These are phyloP conservation scores for Penicillium ochrochloron DNA, from an alignment of 495 filamentous ascomycete genomes.

Conservation along the genomic window DNA sequence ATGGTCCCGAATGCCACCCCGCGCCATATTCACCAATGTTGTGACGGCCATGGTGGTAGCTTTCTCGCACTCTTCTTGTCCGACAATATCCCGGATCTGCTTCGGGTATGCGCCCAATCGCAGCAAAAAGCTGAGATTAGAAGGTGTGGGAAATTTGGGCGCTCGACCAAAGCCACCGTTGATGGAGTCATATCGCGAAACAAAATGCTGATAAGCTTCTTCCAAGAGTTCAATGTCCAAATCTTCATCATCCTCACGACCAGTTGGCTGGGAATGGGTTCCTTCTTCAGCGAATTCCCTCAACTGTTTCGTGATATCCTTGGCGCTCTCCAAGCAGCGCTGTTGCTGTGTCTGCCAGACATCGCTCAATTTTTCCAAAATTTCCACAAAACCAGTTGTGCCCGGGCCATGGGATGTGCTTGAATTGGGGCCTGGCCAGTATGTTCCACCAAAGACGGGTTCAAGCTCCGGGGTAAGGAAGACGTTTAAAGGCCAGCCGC, in stretches of 20 bases:
- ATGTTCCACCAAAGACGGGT: slow-evolving; percentile 94
- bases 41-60: slow-evolving; percentile 81
- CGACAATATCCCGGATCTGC: slow-evolving; percentile 82
- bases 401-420: slow-evolving; percentile 54
- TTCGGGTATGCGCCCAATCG: slow-evolving; percentile 72
- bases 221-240: slow-evolving; percentile 91
- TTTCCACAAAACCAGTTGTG: slow-evolving; percentile 74
- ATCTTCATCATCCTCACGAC: slow-evolving; percentile 62
- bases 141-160: slow-evolving; percentile 91
- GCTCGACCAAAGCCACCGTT: slow-evolving; percentile 76
- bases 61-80: slow-evolving; percentile 72
- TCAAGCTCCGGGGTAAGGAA: slow-evolving; percentile 93
- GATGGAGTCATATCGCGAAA: slow-evolving; percentile 73
- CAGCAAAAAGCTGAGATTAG: slow-evolving; percentile 82
- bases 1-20: slow-evolving; percentile 90
- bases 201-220: slow-evolving; percentile 83
- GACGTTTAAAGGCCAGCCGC: slow-evolving; percentile 96
- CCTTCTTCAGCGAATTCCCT: slow-evolving; percentile 88
- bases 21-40: slow-evolving; percentile 80
- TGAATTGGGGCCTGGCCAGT: slow-evolving; percentile 83
- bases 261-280: slow-evolving; percentile 60
- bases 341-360: slow-evolving; percentile 87
- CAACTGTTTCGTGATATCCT: slow-evolving; percentile 78
- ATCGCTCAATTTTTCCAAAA: slow-evolving; percentile 77
- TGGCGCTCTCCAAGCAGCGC: slow-evolving; percentile 78